Conservation (phyloP, 1,139 yeast species). For the Taphrina wiesneri region DNA sequence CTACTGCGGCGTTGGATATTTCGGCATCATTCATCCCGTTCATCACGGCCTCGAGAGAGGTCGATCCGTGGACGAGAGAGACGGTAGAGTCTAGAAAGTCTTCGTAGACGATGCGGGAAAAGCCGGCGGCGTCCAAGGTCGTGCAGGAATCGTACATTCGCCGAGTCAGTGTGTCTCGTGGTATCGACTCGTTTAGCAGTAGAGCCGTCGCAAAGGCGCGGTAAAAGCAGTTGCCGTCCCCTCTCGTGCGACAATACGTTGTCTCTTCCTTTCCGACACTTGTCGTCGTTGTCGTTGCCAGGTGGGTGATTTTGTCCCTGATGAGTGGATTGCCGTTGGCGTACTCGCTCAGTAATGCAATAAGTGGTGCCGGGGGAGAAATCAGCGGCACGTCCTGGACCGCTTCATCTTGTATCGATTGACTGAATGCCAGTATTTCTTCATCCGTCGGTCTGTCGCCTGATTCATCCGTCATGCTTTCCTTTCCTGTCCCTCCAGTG, state of each 20-base stretch:
- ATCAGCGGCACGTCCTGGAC: slow-evolving; percentile 22
- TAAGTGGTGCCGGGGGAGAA: background rate
- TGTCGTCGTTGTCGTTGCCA: background rate
- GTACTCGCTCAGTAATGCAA: slow-evolving; percentile 32
- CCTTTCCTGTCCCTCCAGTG: background rate
- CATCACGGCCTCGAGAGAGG: slow-evolving; percentile 13
- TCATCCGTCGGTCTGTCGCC: slow-evolving; percentile 25
- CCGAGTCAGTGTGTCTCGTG: background rate
- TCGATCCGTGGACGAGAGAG: slow-evolving; percentile 10
- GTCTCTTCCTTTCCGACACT: slow-evolving; percentile 9
- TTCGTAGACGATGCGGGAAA: slow-evolving; percentile 39
- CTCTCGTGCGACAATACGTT: slow-evolving; percentile 36
- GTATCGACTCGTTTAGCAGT: background rate
- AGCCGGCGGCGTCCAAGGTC: slow-evolving; percentile 39
- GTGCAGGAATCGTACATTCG: background rate
- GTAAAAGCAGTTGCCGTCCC: slow-evolving; percentile 41
- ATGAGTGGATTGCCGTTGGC: slow-evolving; percentile 26
- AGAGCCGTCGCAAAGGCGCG: slow-evolving; percentile 30
- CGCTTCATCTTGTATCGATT: slow-evolving; percentile 17
- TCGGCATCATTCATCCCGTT: slow-evolving; percentile 37
- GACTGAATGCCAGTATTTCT: slow-evolving; percentile 20
- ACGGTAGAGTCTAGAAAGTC: slow-evolving; percentile 40
- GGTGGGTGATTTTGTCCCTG: slow-evolving; percentile 21
- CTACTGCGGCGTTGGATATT: slow-evolving; percentile 40
- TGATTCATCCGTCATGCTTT: background rate